Percentiles rank a stretch among this genome's conserved stretches.
These are phyloP conservation scores for Vittaforma corneae DNA, from an alignment of 371 early-diverging fungal species.

Conservation along the genomic window DNA sequence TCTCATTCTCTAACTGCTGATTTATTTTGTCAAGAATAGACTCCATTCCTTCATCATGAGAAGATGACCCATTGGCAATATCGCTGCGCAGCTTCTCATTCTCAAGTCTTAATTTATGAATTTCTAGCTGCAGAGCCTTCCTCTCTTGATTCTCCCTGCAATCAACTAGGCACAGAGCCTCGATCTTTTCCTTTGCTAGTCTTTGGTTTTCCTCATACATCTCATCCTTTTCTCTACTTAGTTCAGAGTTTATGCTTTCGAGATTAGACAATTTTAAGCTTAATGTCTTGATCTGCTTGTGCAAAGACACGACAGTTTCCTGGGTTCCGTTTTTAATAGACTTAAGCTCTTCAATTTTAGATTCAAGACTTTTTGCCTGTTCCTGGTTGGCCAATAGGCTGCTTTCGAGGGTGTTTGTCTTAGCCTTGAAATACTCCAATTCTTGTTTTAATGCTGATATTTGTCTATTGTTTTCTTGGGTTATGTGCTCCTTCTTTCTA, in stretches of 20 bases:
- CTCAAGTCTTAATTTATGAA: slow-evolving; percentile 62
- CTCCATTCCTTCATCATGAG: too few species aligned
- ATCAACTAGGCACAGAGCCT: slow-evolving; percentile 25
- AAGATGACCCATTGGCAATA: too few species aligned
- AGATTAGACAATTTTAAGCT: too few species aligned
- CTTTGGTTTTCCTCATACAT: not conserved
- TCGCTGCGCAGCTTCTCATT: slow-evolving; percentile 39
- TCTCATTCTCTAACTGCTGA: slow-evolving; percentile 20
- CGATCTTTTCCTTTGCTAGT: slow-evolving; percentile 12
- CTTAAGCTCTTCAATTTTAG: slow-evolving; percentile 17
- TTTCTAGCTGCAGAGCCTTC: slow-evolving; percentile 53
- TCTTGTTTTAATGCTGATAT: slow-evolving; percentile 63
- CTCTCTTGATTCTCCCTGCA: slow-evolving; percentile 55
- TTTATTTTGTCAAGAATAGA: too few species aligned
- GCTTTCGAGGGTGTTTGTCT: slow-evolving; percentile 63
- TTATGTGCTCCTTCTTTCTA: slow-evolving; percentile 57
- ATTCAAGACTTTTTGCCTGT: slow-evolving; percentile 62
- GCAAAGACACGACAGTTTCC: too few species aligned
- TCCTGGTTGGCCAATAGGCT: slow-evolving; percentile 62
- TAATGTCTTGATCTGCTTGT: too few species aligned
- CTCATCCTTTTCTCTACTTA: not conserved
- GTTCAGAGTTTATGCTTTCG: slow-evolving; percentile 9
- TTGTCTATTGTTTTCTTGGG: slow-evolving; percentile 63
- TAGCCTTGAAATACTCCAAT: slow-evolving; percentile 63
- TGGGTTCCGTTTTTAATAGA: not conserved